Conservation (phyloP, 2,329 filamentous ascomycete species). For the Sphaerulina populicola region DNA sequence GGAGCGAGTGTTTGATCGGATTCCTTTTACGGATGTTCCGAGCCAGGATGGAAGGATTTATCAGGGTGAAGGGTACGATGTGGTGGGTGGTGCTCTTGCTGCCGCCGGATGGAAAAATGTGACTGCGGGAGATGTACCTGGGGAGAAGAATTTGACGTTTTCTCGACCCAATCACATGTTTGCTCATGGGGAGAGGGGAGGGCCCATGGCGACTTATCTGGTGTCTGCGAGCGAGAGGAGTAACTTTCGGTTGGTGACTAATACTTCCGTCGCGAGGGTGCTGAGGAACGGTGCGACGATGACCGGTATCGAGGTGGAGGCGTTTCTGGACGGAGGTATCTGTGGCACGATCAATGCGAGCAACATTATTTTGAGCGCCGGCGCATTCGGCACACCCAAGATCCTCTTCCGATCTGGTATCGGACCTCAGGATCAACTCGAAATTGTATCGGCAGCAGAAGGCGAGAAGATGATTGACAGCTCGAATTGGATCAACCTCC, state of each 20-base stretch:
- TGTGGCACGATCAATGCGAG: constrained; percentile 55
- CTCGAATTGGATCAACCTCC: constrained; percentile 44
- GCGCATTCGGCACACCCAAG: constrained; percentile 57
- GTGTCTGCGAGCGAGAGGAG: constrained; percentile 50
- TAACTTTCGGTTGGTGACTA: constrained; percentile 61
- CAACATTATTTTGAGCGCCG: constrained; percentile 47
- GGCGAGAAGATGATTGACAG: constrained; percentile 39
- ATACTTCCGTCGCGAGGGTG: constrained; percentile 60
- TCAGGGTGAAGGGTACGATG: constrained; percentile 57
- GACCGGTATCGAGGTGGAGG: constrained; percentile 61
- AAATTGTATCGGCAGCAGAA: constrained; percentile 42
- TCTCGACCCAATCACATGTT: constrained; percentile 61
- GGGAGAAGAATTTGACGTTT: constrained; percentile 58
- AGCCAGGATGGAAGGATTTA: constrained; percentile 60
- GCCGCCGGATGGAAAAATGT: constrained; percentile 56
- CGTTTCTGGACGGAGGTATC: constrained; percentile 46
- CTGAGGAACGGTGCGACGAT: constrained; percentile 54
- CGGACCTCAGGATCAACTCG: constrained; percentile 48
- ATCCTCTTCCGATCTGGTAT: constrained; percentile 59
- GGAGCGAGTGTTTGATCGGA: constrained; percentile 57
- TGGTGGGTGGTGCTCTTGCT: constrained; percentile 52
- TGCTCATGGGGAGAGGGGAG: constrained; percentile 56
- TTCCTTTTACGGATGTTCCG: constrained; percentile 59
- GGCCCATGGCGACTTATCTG: constrained; percentile 64
- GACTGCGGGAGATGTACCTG: constrained; percentile 51